Evolutionary conservation across 1,284 basidiomycete species (phyloP), one percentile per base, ranked within the genome.

Genomic region (Coniferiporia sulphurascens): DNA sequence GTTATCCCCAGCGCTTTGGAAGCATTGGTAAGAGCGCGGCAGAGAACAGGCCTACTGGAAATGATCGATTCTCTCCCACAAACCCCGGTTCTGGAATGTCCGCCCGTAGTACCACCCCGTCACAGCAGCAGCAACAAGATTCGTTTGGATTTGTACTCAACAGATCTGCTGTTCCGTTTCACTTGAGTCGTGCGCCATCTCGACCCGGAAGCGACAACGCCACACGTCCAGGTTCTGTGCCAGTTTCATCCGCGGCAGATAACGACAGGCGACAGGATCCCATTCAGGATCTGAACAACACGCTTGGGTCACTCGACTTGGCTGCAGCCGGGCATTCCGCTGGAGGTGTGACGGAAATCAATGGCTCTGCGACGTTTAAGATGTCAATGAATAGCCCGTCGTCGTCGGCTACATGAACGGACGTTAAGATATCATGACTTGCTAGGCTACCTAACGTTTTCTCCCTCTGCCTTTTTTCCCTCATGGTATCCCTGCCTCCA

Each of bases 221-320:
- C 55, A 65, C 44, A 65, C 66, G 55, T 63, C 62, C 52, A 64
- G 63, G 55, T 63, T 60, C 48, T 62, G 63, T 55, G 57, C 59
- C 53, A 19, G 48, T 45, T 17, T 10, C 17, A 36, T 38, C 44
- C 65, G 71, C 55, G 57, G 67, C 44, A 9, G 38, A 48, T 5
- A 51, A 38, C 17, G 48, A 56, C 3, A 58, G 75, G 52, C 81
- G 82, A 35, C 75, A 78, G 32, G 83, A 85, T 62, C 51, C 68
- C 32, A 78, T 91, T 64, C 81, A 82, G 43, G 87, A 90, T 70
- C 71, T 91, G 51, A 90, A 88, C 65, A 85, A 86, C 19, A 89
- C 84, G n/a, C 76, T 91, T 35, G 85, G 87, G 27, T 87, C 84
- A 65, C 79, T 91, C 22, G 79, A 88, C 63, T 71, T 90, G 59